Evolutionary conservation across 305 asterid species (phyloP).

Genomic region (Lippia alba): DNA sequence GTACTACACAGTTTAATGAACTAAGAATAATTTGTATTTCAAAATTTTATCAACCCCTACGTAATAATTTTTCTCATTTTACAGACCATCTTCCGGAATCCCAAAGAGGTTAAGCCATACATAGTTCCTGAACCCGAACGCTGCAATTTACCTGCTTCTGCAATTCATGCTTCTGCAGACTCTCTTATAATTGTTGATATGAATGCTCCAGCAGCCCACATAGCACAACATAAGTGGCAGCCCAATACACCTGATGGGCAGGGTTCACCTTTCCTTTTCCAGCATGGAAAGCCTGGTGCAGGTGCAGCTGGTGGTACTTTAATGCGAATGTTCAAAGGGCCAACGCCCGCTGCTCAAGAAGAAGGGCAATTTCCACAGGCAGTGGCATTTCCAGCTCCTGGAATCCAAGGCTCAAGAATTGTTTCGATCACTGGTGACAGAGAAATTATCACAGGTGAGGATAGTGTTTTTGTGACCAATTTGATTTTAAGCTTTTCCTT

Average conservation of each 20-base stretch:
- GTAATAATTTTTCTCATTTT: constrained; percentile 29
- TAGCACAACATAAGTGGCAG: constrained; percentile 98
- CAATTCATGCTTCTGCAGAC: constrained; percentile 88
- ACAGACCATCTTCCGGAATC: constrained; percentile 97
- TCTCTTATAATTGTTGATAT: constrained; percentile 81
- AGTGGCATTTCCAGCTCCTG: constrained; percentile 79
- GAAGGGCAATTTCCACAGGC: constrained; percentile 92
- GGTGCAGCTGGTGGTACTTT: constrained; percentile 84
- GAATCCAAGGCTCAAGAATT: constrained; percentile 73
- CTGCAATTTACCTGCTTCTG: constrained; percentile 99
- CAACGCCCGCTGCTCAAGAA: constrained; percentile 70
- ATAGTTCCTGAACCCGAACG: constrained; percentile 86
- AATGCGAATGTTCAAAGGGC: constrained; percentile 96
- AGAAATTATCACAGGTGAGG: constrained; percentile 92
- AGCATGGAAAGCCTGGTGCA: constrained; percentile 83
- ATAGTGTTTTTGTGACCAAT: constrained; percentile 22
- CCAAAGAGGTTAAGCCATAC: constrained; percentile 81
- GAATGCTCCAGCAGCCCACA: constrained; percentile 91
- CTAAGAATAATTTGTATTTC: constrained; percentile 12
- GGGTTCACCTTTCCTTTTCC: constrained; percentile 95
- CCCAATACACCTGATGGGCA: constrained; percentile 99
- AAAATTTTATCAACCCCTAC: constrained; percentile 22
- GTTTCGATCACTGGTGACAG: constrained; percentile 84
- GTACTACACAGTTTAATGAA: background rate
- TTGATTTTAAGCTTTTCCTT: constrained; percentile 11